A percentile compares a stretch with the other conserved stretches of the same genome.
Conservation (phyloP, 163 green algal genomes). For the Scenedesmus sp. region DNA sequence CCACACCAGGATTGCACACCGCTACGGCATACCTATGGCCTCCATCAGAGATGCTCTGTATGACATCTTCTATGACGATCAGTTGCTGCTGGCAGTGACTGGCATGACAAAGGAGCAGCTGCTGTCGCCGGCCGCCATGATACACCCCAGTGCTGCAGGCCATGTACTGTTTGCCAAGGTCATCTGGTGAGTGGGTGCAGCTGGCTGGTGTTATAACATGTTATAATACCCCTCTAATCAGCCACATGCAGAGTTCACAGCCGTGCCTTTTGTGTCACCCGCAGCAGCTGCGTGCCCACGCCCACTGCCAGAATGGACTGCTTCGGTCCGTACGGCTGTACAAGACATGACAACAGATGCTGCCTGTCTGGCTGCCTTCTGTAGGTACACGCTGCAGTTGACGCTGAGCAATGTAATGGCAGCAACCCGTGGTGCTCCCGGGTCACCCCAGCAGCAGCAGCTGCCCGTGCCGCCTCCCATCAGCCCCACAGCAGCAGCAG, state of each 20-base stretch:
- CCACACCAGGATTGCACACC: neutral
- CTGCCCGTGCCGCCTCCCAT: neutral
- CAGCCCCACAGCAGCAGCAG: neutral
- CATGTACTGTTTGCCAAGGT: neutral
- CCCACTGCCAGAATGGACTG: too few relatives aligned
- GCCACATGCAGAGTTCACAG: neutral
- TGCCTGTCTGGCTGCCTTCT: neutral
- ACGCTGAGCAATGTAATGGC: neutral
- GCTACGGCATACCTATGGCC: neutral
- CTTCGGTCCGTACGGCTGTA: too few relatives aligned
- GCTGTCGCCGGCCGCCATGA: neutral
- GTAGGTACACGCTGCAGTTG: neutral
- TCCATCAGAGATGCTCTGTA: neutral
- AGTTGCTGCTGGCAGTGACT: neutral
- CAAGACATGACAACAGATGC: too few relatives aligned
- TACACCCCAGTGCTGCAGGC: neutral
- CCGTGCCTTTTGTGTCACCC: neutral
- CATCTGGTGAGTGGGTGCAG: neutral
- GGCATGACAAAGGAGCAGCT: neutral
- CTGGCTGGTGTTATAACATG: neutral
- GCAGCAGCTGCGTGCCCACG: too few relatives aligned
- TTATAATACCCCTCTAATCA: neutral
- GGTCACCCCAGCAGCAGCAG: neutral
- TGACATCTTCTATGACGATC: neutral
- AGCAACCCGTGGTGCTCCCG: too few relatives aligned